Percentiles rank a stretch among this genome's conserved stretches.
Evolutionary conservation across 495 filamentous ascomycete genomes (phyloP).

Genomic region (Evansstolkia leycettana): DNA sequence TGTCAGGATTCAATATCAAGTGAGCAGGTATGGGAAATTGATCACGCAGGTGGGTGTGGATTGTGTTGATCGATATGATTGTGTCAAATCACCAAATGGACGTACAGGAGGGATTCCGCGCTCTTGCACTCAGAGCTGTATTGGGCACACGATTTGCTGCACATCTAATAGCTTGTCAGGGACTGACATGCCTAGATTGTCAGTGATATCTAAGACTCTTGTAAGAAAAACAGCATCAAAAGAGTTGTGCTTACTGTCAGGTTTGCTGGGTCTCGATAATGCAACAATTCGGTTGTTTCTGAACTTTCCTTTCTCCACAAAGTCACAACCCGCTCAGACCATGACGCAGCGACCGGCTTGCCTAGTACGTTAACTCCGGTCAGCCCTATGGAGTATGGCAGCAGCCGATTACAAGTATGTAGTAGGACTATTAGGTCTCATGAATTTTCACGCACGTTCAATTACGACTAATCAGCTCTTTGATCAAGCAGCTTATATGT

Average conservation of each 20-base stretch:
- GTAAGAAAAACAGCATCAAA: background rate
- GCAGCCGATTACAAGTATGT: slow-evolving; percentile 5
- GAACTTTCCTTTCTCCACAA: slow-evolving; percentile 31
- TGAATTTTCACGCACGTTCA: too few relatives aligned
- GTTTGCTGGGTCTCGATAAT: slow-evolving; percentile 6
- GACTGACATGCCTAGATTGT: too few relatives aligned
- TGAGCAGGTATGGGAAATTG: slow-evolving; percentile 5
- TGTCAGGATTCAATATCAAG: slow-evolving; percentile 1
- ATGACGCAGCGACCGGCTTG: slow-evolving; percentile 29
- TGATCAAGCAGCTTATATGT: too few relatives aligned
- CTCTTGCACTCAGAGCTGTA: slow-evolving; percentile 18
- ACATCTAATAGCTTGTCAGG: slow-evolving; percentile 7
- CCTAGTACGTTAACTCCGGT: slow-evolving; percentile 18
- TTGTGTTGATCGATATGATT: slow-evolving; percentile 2
- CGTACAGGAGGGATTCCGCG: slow-evolving; percentile 19
- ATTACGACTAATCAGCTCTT: too few relatives aligned
- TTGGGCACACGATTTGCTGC: slow-evolving; percentile 10
- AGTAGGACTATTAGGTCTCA: too few relatives aligned
- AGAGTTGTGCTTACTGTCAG: slow-evolving; percentile 1
- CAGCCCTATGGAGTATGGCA: slow-evolving; percentile 26
- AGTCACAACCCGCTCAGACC: slow-evolving; percentile 14
- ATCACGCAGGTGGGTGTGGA: background rate
- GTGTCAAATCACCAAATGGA: slow-evolving; percentile 8
- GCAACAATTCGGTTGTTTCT: slow-evolving; percentile 18
- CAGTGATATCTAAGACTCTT: too few relatives aligned